Base-by-base conservation (phyloP, 2,329 filamentous ascomycete genomes). In the Colletotrichum echinochloae region DNA sequence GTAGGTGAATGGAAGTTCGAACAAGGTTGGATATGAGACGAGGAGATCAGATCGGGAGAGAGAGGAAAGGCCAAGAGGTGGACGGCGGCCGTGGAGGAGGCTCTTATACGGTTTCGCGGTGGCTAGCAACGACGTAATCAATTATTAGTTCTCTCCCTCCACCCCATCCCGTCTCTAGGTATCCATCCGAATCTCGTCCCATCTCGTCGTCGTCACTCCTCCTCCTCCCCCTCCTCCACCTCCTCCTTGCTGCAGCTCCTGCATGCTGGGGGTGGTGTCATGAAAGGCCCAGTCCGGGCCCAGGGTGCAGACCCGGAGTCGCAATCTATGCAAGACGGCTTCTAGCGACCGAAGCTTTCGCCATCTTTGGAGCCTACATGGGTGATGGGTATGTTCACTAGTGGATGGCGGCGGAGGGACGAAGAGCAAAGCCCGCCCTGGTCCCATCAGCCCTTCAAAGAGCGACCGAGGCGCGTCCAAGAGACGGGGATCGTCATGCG, bases 1-100 rank as follows among this genome's bases (percentile, higher is more conserved):
- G 66, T n/a, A 71, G 52, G 61, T 66, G 71, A 73, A 73, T 66
- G 65, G 20, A 73, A 67, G 44, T 61, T 66, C 54, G 64, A 33
- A 66, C 62, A 33, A 57, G 41, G 35, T 57, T 65, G 64, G 60
- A 72, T n/a, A 71, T 67, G 68, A 49, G 56, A 66, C 41, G 51
- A 41, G 65, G 61, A 72, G 63, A 59, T 57, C 63, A 52, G 67
- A 61, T n/a, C n/a, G n/a, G 41, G 26, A 55, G 55, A 62, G 61
- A 62, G 48, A 44, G 23, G 26, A 64, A 26, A 14, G 16, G 23
- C 23, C 23, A 18, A 16, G 12, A 39, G 7, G 11, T 9, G 1
- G 30, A 26, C 49, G 44, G 48, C 33, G 66, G 66, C 49, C 49
- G 56, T 60, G 30, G 62, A 60, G 48, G 41, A 70, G 55, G 48